Evolutionary conservation across 2,329 filamentous ascomycete species (phyloP).

Genomic region (Neophaeococcomyces mojaviensis): DNA sequence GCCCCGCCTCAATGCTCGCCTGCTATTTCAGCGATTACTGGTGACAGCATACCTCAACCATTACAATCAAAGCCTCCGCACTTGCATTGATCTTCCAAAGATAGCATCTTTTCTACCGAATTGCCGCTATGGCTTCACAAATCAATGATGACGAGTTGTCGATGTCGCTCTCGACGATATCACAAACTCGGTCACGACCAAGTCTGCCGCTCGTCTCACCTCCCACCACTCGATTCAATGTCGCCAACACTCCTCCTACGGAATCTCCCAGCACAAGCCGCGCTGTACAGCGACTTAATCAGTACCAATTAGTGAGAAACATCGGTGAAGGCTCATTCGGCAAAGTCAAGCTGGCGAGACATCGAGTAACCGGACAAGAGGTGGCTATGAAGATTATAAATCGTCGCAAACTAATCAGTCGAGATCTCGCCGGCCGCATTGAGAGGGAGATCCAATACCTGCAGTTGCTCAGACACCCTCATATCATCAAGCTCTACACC

Average conservation of each 20-base stretch:
- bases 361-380: conserved; percentile 85
- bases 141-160: conserved; percentile 33
- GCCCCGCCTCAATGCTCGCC: conserved; percentile 9
- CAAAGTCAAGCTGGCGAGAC: conserved; percentile 94
- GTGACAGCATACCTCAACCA: conserved; percentile 10
- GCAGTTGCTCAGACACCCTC: conserved; percentile 87
- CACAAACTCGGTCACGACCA: conserved; percentile 20
- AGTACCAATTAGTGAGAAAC: conserved; percentile 84
- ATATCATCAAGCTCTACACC: conserved; percentile 99
- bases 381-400: conserved; percentile 98
- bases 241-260: conserved; percentile 20
- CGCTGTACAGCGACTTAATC: conserved; percentile 77
- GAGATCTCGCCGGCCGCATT: conserved; percentile 95
- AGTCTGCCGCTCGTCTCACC: conserved; percentile 22
- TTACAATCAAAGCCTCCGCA: background rate
- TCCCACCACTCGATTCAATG: conserved; percentile 10
- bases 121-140: conserved; percentile 27
- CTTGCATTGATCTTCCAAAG: background rate
- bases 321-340: conserved; percentile 96
- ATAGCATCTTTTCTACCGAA: background rate
- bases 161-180: conserved; percentile 27
- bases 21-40: conserved; percentile 18
- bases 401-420: conserved; percentile 87
- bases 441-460: conserved; percentile 98
- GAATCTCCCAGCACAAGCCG: conserved; percentile 42